Base-by-base conservation (phyloP, 805 yeast species). In the Nakazawaea wickerhamii region DNA sequence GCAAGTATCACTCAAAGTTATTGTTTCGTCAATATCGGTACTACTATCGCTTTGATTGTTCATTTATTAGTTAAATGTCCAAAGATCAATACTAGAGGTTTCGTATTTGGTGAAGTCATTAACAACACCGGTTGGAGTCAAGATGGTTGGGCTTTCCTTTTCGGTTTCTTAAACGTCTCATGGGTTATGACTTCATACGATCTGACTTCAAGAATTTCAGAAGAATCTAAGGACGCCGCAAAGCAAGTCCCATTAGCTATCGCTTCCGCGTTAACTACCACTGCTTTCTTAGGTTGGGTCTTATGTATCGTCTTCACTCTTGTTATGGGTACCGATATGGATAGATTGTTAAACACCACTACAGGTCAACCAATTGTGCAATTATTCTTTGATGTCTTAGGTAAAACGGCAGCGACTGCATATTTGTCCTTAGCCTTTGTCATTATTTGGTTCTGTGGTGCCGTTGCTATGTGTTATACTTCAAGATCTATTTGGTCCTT, bases 161-260 rank as follows among this genome's bases (percentile, higher is more conserved):
- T 72, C 45, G 71, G 76, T n/a, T 74, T 75, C 70, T 63, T 72
- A 57, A 77, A 77, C 30, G 76, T 72, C 14, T 67, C 77, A 31
- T 75, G 81, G 80, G 77, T 77, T 45, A 74, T 74, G 66, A 77
- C 79, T 21, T 70, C 75, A 23, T 75, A 74, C 52, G 80, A 75
- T 55, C 73, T 78, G 20, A 70, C 75, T 27, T 68, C 75, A 36
- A 73, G 76, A 60, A 71, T 75, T 68, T 64, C 76, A 4, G 81
- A 75, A 54, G 79, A 75, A 53, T 71, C 77, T 45, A 63, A 67
- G 43, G 66, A 71, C 46, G 82, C 85, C 15, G 74, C 74, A 11
- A 63, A 60, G 44, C 64, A 71, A 25, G 76, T 80, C 7, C 84
- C 85, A 15, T 56, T 71, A 45, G 85, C 84, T 8, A 78, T 79